Evolutionary conservation across 2,329 filamentous ascomycete genomes (phyloP), one percentile per base, ranked within the genome.

Genomic region (Dendryphion nanum): DNA sequence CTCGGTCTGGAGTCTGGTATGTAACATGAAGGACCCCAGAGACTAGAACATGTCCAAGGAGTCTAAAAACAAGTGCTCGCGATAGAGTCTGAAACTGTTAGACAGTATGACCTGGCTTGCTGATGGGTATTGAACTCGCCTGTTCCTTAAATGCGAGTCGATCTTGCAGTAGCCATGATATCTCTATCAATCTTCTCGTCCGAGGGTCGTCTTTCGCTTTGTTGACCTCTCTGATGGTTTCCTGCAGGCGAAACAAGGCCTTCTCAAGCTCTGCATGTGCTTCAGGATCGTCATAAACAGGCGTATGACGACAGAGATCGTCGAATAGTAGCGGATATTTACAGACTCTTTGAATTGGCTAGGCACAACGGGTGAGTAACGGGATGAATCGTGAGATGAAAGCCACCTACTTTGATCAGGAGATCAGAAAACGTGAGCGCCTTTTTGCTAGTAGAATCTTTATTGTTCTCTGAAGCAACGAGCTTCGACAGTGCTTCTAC

Each of bases 321-420:
- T 82, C 77, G 55, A 97, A 90, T 2, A 97, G 72, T 4, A 98
- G 72, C 8, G 89, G 89, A 58, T 97, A 97, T 68, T 86, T 89
- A 71, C 89, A 95, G 16, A 96, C 79, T 38, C 91, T 79, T 66
- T 98, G 91, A 15, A 96, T 90, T 0, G 91, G 93, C 87, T 95
- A 38, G 13, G 23, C 10, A n/a, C 16, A 5, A 20, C 33, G 10
- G 23, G 18, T 19, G 10, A 26, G 23, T n/a, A n/a, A n/a, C n/a
- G n/a, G n/a, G n/a, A n/a, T n/a, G n/a, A n/a, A n/a, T n/a, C 23
- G 23, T 26, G n/a, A 26, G 23, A 3, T n/a, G n/a, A 26, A n/a
- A 26, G 23, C 10, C 23, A n/a, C 15, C 15, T 21, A 88, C 89
- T 79, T 97, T 97, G 50, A 96, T 89, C 38, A 97, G 75, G 4